These are phyloP conservation scores for Eucalyptus regnans DNA, from an alignment of 345 rosid genomes.

Conservation along the genomic window DNA sequence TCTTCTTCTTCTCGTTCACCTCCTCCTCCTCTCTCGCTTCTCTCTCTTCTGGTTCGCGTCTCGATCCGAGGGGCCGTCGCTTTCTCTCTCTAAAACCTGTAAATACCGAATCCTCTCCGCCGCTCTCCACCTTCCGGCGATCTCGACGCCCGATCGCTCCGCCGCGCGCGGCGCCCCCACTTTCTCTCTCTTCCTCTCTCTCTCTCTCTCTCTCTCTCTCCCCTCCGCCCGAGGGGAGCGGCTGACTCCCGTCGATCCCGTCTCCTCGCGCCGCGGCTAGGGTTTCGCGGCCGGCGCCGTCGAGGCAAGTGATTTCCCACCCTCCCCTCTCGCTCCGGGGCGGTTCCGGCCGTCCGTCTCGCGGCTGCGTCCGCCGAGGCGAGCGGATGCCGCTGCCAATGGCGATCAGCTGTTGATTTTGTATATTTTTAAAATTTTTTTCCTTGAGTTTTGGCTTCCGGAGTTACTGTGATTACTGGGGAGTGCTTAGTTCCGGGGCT, in stretches of 20 bases:
- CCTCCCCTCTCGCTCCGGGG: neutral
- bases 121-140: neutral
- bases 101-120: neutral
- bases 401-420: neutral
- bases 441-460: neutral
- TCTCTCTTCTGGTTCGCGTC: neutral
- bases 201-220: neutral
- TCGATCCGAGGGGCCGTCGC: constrained; percentile 13
- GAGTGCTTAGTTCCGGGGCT: neutral
- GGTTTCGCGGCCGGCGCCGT: constrained; percentile 12
- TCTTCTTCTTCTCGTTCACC: neutral
- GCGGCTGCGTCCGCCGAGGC: neutral
- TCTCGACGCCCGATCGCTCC: constrained; percentile 4
- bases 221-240: neutral
- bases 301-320: constrained; percentile 14
- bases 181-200: neutral
- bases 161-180: neutral
- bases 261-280: constrained; percentile 5
- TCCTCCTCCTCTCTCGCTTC: neutral
- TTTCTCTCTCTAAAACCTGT: constrained; percentile 3
- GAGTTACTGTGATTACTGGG: neutral
- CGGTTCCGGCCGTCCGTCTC: neutral
- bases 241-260: neutral
- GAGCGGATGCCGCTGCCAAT: neutral
- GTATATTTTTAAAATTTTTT: neutral